Base-by-base conservation (phyloP, 2,329 filamentous ascomycete species). In the Fusarium sp. region DNA sequence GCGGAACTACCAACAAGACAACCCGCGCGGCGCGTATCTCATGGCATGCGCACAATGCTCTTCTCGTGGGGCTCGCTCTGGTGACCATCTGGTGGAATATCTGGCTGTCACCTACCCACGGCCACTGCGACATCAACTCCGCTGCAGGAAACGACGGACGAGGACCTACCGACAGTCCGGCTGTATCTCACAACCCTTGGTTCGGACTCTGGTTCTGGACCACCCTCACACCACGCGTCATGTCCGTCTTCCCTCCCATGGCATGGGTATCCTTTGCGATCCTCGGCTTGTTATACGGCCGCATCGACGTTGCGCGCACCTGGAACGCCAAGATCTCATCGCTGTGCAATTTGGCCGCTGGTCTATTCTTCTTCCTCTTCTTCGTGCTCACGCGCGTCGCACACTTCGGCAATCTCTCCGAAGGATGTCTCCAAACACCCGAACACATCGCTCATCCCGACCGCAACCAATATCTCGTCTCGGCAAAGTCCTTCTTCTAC, bases 181-280 rank as follows among this genome's bases (percentile, higher is more conserved):
- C 68, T 4, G 56, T 72, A 4, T 70, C 71, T 3, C 47, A 71
- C 27, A 72, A 72, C 37, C 62, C 75, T 5, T 74, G 80, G 23
- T 60, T 79, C 8, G 74, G 73, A 14, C 73, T 84, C 37, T 84
- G 82, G 82, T 83, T 84, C 74, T 81, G 79, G 74, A 55, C 66
- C 6, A 72, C 82, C 10, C 30, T 59, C 5, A 68, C 67, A 0
- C 59, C 68, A 2, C 77, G 64, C 18, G 72, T 83, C 50, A 60
- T 81, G 7, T 84, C 82, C 1, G 75, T 63, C 14, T 84, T 84
- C 56, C 82, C 83, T 1, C 83, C 83, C 0, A 69, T 85, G 69
- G 82, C 82, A 0, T 84, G 83, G 83, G 67, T 84, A 6, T 84
- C 83, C 1, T 84, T 84, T 55, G 81, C 82, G 50, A 75, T 84